A percentile compares a stretch with the other conserved stretches of the same genome.
These are phyloP conservation scores for Botrytis medusae DNA, from an alignment of 2,329 filamentous ascomycete species.

Conservation along the genomic window DNA sequence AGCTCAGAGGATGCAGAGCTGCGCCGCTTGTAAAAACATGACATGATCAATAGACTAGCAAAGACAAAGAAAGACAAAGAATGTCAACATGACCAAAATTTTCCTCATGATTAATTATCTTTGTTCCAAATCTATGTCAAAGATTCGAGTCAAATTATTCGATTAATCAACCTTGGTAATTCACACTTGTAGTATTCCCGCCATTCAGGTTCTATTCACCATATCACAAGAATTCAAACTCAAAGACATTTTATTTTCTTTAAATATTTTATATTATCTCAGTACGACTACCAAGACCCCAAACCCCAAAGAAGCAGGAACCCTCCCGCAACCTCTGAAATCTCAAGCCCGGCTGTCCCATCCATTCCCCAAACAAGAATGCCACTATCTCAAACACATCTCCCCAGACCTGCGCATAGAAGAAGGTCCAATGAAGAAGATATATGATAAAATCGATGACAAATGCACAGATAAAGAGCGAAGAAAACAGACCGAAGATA, in stretches of 20 bases:
- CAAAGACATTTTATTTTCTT: neutral
- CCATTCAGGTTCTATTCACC: neutral
- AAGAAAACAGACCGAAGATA: neutral
- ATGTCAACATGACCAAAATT: neutral
- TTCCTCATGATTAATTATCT: neutral
- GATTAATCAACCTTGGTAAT: fast-evolving
- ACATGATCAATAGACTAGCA: too few species aligned
- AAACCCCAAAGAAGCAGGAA: neutral
- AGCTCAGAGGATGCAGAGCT: neutral
- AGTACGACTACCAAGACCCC: neutral
- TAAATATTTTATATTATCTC: neutral
- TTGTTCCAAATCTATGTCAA: neutral
- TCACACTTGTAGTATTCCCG: neutral
- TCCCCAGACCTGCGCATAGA: neutral
- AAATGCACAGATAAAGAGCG: too few species aligned
- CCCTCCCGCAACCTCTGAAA: neutral
- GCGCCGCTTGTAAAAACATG: neutral
- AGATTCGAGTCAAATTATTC: neutral
- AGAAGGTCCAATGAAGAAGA: neutral
- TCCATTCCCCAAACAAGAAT: neutral
- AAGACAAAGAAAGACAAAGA: too few species aligned
- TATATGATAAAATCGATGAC: too few species aligned
- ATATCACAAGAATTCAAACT: neutral
- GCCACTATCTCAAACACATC: neutral
- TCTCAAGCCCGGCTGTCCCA: neutral